phyloP scores from a whole-genome alignment of 2,329 filamentous ascomycete species.

The Drechslerella stenobrocha region DNA sequence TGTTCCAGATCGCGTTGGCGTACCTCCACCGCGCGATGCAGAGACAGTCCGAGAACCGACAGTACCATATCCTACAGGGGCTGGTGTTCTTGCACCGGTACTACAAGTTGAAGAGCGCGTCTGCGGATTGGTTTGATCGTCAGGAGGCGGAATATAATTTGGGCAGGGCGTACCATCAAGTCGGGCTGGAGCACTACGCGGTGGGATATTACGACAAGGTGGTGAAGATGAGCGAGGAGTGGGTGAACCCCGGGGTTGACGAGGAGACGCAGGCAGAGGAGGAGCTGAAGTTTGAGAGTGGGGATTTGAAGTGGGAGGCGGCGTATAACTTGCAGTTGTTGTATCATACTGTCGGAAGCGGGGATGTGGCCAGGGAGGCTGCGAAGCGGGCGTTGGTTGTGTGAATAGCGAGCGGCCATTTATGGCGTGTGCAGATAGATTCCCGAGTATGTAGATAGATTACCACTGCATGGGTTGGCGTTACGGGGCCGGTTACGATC shows the following conservation, averaged over 20 bases:
- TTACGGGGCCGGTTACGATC: too few species aligned
- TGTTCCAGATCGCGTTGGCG: conserved; percentile 76
- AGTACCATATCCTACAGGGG: conserved; percentile 83
- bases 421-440: conserved; percentile 11
- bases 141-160: conserved; percentile 84
- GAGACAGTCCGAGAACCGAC: conserved; percentile 83
- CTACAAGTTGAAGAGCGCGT: conserved; percentile 62
- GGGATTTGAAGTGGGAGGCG: conserved; percentile 68
- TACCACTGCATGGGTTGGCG: too few species aligned
- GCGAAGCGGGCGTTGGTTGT: conserved; percentile 58
- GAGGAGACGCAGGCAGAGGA: conserved; percentile 56
- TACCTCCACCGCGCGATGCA: conserved; percentile 91
- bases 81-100: conserved; percentile 78
- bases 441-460: background rate
- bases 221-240: conserved; percentile 59
- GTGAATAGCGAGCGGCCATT: conserved; percentile 54
- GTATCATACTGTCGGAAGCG: conserved; percentile 67
- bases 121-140: conserved; percentile 55
- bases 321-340: conserved; percentile 74
- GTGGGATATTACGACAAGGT: conserved; percentile 70
- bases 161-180: conserved; percentile 72
- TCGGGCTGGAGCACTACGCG: conserved; percentile 71
- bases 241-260: conserved; percentile 49
- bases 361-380: conserved; percentile 64
- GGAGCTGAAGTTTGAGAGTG: conserved; percentile 54